Percentiles rank a stretch among this genome's conserved stretches.
These are phyloP conservation scores for Cubamyces sp. DNA, from an alignment of 768 basidiomycete species.

Conservation along the genomic window DNA sequence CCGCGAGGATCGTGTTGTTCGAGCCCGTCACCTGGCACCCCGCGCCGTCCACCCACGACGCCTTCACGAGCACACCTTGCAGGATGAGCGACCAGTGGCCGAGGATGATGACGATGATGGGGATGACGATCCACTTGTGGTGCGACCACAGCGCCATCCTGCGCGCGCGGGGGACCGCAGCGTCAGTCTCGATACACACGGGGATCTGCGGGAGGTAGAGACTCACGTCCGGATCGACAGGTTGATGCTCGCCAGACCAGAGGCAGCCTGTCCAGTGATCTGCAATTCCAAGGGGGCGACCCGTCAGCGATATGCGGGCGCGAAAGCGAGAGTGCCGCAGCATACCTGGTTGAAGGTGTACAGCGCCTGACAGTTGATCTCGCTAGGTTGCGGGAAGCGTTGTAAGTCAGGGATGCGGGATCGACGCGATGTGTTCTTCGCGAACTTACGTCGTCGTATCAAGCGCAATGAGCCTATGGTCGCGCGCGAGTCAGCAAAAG, in stretches of 20 bases:
- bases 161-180: not conserved
- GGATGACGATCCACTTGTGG: constrained; percentile 52
- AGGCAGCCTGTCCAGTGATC: constrained; percentile 47
- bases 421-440: not conserved
- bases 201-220: not conserved
- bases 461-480: constrained; percentile 39
- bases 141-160: constrained; percentile 72
- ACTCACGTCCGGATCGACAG: constrained; percentile 50
- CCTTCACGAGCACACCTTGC: constrained; percentile 65
- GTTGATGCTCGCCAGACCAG: constrained; percentile 52
- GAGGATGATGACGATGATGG: constrained; percentile 58
- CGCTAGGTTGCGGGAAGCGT: constrained; percentile 30
- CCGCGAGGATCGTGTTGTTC: constrained; percentile 65
- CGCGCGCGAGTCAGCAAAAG: not conserved
- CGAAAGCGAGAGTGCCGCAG: constrained; percentile 12
- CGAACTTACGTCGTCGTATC: constrained; percentile 40
- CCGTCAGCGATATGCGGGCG: not conserved
- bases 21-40: constrained; percentile 64
- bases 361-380: constrained; percentile 48
- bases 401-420: not conserved
- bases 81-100: constrained; percentile 76
- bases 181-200: not conserved
- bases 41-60: constrained; percentile 50
- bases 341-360: constrained; percentile 48
- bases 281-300: not conserved